These are phyloP conservation scores for Lachancea quebecensis DNA, from an alignment of 805 yeast genomes.

Conservation along the genomic window DNA sequence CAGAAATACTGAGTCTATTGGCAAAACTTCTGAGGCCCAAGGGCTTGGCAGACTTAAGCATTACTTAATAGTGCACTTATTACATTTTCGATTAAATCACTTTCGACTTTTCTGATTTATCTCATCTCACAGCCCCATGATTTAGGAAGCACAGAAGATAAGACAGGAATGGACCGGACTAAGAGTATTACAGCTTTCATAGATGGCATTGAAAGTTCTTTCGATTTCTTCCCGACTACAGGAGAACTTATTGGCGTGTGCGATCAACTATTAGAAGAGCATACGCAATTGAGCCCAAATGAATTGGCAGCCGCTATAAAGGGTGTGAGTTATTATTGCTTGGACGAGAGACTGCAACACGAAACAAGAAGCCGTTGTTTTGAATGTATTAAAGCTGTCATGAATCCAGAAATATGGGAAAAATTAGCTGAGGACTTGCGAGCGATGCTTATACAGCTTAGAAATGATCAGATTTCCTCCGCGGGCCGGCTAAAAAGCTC, in stretches of 20 bases:
- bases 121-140: not conserved
- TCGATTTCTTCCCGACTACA: not conserved
- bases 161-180: not conserved
- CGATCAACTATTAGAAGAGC: not conserved
- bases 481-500: not conserved
- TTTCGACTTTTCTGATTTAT: not conserved
- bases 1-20: conserved; percentile 18
- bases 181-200: not conserved
- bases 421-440: conserved; percentile 2
- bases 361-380: not conserved
- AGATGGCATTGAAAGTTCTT: not conserved
- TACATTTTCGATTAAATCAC: not conserved
- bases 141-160: not conserved
- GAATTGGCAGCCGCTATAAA: not conserved
- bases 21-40: not conserved
- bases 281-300: not conserved
- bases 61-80: not conserved
- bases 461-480: conserved; percentile 1
- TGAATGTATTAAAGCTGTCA: not conserved
- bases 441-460: conserved; percentile 6
- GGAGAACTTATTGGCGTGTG: not conserved
- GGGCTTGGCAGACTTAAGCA: not conserved
- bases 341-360: not conserved
- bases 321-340: not conserved
- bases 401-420: not conserved